A percentile compares a stretch with the other conserved stretches of the same genome.
Conservation (phyloP, 768 basidiomycete species). For the Tulasnella sp. region DNA sequence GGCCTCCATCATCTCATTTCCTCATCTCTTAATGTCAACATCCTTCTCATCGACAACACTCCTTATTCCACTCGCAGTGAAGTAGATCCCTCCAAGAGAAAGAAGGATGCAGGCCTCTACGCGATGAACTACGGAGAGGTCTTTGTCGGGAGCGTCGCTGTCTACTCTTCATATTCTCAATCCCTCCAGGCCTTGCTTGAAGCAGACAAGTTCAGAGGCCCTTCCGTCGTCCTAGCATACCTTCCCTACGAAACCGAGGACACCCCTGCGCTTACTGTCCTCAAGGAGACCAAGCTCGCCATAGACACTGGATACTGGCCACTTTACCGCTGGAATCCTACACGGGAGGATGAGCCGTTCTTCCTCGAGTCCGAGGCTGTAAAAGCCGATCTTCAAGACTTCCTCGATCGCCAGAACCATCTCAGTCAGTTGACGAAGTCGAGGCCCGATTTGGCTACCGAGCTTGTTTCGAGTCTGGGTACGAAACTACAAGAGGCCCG, state of each 20-base stretch:
- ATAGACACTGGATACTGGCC: constrained; percentile 98
- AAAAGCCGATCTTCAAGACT: constrained; percentile 90
- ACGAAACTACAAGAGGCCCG: constrained; percentile 83
- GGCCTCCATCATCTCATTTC: constrained; percentile 94
- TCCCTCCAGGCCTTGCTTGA: constrained; percentile 89
- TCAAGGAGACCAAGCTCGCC: constrained; percentile 96
- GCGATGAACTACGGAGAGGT: constrained; percentile 99
- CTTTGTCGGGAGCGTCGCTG: constrained; percentile 92
- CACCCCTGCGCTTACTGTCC: constrained; percentile 78
- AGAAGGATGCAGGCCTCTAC: constrained; percentile 96
- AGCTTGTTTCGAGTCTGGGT: constrained; percentile 82
- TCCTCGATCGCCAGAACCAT: constrained; percentile 96
- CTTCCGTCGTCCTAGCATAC: constrained; percentile 91
- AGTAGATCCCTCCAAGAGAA: constrained; percentile 72
- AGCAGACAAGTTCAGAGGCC: constrained; percentile 87
- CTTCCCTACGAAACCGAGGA: constrained; percentile 84
- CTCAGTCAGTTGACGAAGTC: constrained; percentile 88
- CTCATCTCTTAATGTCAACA: constrained; percentile 88
- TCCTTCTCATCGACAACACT: constrained; percentile 90
- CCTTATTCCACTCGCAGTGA: constrained; percentile 82
- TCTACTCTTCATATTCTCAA: constrained; percentile 94
- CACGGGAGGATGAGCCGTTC: constrained; percentile 85
- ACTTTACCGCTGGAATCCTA: constrained; percentile 95
- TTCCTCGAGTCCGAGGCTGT: constrained; percentile 89
- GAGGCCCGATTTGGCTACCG: constrained; percentile 76